Evolutionary conservation across 2,329 filamentous ascomycete species (phyloP), one percentile per base, ranked within the genome.

Genomic region (Arthrocladium fulminans): DNA sequence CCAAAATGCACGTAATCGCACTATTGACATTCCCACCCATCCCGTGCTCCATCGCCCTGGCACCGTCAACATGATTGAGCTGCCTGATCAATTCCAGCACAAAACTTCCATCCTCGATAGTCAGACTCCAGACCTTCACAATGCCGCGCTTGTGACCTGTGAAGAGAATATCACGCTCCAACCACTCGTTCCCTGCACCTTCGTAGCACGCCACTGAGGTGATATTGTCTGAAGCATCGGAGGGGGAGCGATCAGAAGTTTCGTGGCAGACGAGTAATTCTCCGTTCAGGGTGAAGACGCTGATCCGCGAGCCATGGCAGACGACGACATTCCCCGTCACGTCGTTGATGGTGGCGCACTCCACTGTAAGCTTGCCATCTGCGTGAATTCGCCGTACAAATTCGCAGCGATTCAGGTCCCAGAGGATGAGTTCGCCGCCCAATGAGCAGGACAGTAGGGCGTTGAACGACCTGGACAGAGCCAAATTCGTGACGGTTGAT

Each of bases 191-290:
- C 2, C 83, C 84, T 0, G 81, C 77, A 0, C 90, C 90, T 64
- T 97, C 89, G 67, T 97, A 97, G 65, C 95, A 95, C 2, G 89
- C 86, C 54, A 88, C 92, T 1, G 84, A 81, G 42, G 86, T 75
- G 2, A 96, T 81, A 27, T 76, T 81, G 61, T 96, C 90, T n/a
- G n/a, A n/a, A n/a, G n/a, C n/a, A 20, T 90, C 86, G 8, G 75
- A 71, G 3, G 38, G 23, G 8, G 37, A 40, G 3, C 72, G 68
- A 15, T 79, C 75, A 58, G 87, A 92, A 0, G 95, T 78, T 29
- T 85, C 83, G 64, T 95, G 87, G 49, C 92, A 81, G 0, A 96
- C 72, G 1, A 98, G 72, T 1, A 89, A 65, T 5, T 85, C 80
- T 2, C 92, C 92, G 58, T 98, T 98, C 30, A 98, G 75, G 0